Percentiles rank a stretch among this genome's conserved stretches.
These are phyloP conservation scores for Penicillium manginii DNA, from an alignment of 495 filamentous ascomycete genomes.

Conservation along the genomic window DNA sequence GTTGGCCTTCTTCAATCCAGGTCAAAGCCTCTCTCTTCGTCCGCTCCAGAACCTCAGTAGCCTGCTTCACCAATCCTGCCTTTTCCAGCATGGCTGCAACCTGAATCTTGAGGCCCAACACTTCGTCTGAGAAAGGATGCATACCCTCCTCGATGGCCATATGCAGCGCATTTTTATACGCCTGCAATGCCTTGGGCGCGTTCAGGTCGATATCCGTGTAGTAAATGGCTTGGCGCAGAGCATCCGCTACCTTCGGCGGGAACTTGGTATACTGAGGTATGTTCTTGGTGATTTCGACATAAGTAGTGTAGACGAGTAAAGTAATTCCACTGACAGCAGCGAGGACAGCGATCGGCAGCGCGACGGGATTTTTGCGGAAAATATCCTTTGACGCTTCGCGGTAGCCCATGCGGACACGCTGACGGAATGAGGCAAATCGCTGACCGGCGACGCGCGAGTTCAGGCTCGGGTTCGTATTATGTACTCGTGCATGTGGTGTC, in stretches of 20 bases:
- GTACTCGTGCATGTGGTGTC: constrained; percentile 15
- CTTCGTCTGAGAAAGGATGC: constrained; percentile 86
- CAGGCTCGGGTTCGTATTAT: constrained; percentile 12
- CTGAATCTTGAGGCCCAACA: constrained; percentile 86
- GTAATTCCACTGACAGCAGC: constrained; percentile 44
- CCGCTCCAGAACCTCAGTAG: constrained; percentile 72
- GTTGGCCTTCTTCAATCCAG: constrained; percentile 57
- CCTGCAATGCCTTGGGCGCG: constrained; percentile 72
- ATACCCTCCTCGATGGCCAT: constrained; percentile 71
- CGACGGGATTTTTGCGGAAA: constrained; percentile 52
- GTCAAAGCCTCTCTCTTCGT: constrained; percentile 56
- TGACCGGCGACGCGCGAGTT: constrained; percentile 19
- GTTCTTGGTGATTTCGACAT: constrained; percentile 69
- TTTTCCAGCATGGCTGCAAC: constrained; percentile 79
- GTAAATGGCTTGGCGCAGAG: constrained; percentile 84
- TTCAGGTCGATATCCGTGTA: constrained; percentile 77
- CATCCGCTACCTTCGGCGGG: constrained; percentile 76
- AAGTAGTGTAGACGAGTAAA: constrained; percentile 48
- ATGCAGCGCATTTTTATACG: constrained; percentile 77
- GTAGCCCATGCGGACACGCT: constrained; percentile 37
- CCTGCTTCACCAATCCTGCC: constrained; percentile 62
- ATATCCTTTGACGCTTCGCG: constrained; percentile 46
- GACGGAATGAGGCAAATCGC: constrained; percentile 27
- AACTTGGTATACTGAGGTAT: constrained; percentile 71
- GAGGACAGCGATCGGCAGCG: constrained; percentile 53